These are phyloP conservation scores for Pichia pseudocactophila DNA, from an alignment of 805 yeast species.

Conservation along the genomic window DNA sequence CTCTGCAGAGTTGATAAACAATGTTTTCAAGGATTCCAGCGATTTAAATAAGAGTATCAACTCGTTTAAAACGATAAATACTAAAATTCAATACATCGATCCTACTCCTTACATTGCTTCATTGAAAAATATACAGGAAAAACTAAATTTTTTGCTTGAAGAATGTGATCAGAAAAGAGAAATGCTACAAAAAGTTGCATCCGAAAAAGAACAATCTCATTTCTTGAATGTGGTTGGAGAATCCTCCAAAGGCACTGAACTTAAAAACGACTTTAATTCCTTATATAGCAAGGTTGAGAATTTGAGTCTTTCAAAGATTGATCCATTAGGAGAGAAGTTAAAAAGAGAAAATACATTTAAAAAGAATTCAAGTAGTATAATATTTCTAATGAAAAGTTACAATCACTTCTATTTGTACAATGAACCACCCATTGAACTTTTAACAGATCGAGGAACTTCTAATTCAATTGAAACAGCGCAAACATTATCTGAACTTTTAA, in stretches of 20 bases:
- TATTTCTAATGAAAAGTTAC: conserved; percentile 67
- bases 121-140: conserved; percentile 76
- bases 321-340: conserved; percentile 62
- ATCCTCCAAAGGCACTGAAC: conserved; percentile 31
- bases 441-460: conserved; percentile 26
- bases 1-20: conserved; percentile 74
- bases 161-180: conserved; percentile 45
- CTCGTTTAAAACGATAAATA: conserved; percentile 3
- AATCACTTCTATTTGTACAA: conserved; percentile 62
- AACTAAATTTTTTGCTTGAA: conserved; percentile 51
- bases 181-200: conserved; percentile 47
- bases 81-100: conserved; percentile 31
- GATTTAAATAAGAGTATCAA: not conserved
- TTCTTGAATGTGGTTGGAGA: conserved; percentile 54
- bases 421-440: conserved; percentile 45
- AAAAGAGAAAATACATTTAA: conserved; percentile 62
- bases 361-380: conserved; percentile 63
- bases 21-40: conserved; percentile 39
- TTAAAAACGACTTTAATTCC: conserved; percentile 39
- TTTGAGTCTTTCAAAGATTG: conserved; percentile 45
- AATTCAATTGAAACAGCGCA: conserved; percentile 47
- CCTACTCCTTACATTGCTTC: conserved; percentile 94
- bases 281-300: conserved; percentile 46
- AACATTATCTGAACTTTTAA: conserved; percentile 54
- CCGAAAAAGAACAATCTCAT: conserved; percentile 55